A percentile compares a stretch with the other conserved stretches of the same genome.
phyloP scores from a whole-genome alignment of 352 stramenopile genomes.

The Globisporangium splendens region DNA sequence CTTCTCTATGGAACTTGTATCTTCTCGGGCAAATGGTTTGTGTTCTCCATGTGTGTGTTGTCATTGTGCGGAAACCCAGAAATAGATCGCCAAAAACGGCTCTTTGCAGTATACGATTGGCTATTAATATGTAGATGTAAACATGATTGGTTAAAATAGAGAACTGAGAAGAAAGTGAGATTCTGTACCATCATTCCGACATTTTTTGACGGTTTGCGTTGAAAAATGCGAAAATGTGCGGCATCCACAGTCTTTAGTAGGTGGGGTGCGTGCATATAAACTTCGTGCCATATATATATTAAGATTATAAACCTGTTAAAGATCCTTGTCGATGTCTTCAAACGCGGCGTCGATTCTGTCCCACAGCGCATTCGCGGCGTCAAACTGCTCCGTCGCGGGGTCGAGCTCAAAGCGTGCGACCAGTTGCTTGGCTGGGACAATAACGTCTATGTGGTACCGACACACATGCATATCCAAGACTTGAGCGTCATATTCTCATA shows the following conservation, averaged over 20 bases:
- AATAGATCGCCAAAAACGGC: no score
- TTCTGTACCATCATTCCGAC: conserved; percentile 1
- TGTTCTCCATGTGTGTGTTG: no score
- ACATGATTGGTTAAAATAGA: not conserved
- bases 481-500: no score
- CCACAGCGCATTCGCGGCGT: conserved; percentile 60
- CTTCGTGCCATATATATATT: no score
- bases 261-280: no score
- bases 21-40: not conserved
- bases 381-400: conserved; percentile 46
- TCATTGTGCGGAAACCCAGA: no score
- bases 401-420: conserved; percentile 62
- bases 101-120: not conserved
- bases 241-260: no score
- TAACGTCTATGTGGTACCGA: conserved; percentile 53
- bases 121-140: not conserved
- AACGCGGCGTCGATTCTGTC: conserved; percentile 68
- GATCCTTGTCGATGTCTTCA: conserved; percentile 45
- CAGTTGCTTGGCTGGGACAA: conserved; percentile 48
- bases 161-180: not conserved
- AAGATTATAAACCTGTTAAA: conserved; percentile 7
- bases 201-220: no score
- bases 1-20: not conserved
- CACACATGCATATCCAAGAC: not conserved
- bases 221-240: no score